Base-by-base conservation (phyloP, 495 filamentous ascomycete genomes). In the Penicillium egyptiacum region DNA sequence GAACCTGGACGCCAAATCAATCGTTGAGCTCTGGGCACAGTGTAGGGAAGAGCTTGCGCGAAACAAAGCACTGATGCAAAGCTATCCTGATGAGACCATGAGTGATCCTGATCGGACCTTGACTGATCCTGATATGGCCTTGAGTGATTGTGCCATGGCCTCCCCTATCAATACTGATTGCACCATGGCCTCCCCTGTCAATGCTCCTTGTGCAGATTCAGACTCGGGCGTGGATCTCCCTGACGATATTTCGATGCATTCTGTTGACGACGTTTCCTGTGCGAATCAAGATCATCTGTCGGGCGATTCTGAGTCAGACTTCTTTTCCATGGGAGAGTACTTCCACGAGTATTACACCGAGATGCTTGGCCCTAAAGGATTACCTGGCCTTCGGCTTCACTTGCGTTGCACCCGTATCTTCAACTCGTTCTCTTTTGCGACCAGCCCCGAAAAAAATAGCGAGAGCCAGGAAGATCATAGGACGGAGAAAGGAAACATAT, bases 401-500 rank as follows among this genome's bases (percentile, higher is more conserved):
- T n/a, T 4, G 11, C 14, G 28, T n/a, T 5, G 5, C 12, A 17
- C 0, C 14, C 43, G 17, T 10, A 17, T 46, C 14, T 46, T 23
- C 14, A 46, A 16, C 1, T 28, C 22, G 6, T 16, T 46, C 23
- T 28, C 12, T 17, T 46, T n/a, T 1, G 6, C 23, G 16, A 46
- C 12, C 23, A 46, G 12, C 43, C 3, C 12, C 14, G 23, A 45
- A 46, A 9, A 1, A 8, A 46, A 8, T 30, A 10, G 6, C 26
- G 23, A 51, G 37, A 33, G 50, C 35, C 37, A 42, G 50, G 16
- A 30, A 22, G 39, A 31, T 19, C 5, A 12, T 0, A 30, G 41
- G 20, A 50, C 28, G 20, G 54, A 51, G 37, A 40, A 45, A 40
- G 49, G 33, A 30, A 50, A 30, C 42, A 25, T 49, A 26, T 5